phyloP scores from a whole-genome alignment of 2,329 filamentous ascomycete genomes.

The Escovopsis sp. region DNA sequence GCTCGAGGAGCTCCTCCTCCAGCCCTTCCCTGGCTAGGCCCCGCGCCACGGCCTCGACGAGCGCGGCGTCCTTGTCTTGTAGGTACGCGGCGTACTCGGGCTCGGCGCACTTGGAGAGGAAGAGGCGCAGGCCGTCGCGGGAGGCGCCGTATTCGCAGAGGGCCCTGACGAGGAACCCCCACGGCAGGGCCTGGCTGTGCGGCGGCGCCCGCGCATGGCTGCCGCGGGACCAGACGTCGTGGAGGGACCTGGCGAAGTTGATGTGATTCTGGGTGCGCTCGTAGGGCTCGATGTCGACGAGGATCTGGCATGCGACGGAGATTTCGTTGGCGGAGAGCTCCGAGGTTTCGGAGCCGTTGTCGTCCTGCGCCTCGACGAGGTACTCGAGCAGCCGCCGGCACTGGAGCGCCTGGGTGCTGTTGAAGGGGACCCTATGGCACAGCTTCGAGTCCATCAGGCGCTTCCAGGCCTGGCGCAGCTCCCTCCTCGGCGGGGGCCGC shows the following conservation, averaged over 20 bases:
- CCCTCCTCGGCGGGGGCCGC: slow-evolving; percentile 46
- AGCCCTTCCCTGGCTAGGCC: slow-evolving; percentile 48
- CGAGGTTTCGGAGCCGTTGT: slow-evolving; percentile 15
- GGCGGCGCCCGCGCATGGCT: slow-evolving; percentile 9
- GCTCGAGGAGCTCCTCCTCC: slow-evolving; percentile 40
- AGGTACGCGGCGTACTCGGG: slow-evolving; percentile 9
- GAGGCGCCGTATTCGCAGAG: slow-evolving; percentile 40
- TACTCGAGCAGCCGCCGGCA: slow-evolving; percentile 44
- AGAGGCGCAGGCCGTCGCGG: slow-evolving; percentile 32
- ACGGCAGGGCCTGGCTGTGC: slow-evolving; percentile 10
- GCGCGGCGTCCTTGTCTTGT: slow-evolving; percentile 8
- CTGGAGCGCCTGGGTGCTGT: slow-evolving; percentile 49
- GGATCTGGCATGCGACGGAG: slow-evolving; percentile 27
- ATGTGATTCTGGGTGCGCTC: slow-evolving; percentile 31
- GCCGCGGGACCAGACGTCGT: slow-evolving; percentile 14
- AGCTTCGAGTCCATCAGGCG: slow-evolving; percentile 45
- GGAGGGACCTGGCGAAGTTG: slow-evolving; percentile 29
- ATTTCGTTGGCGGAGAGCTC: slow-evolving; percentile 25
- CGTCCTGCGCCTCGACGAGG: slow-evolving; percentile 22
- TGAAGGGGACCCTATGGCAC: slow-evolving; percentile 32
- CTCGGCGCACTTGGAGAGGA: slow-evolving; percentile 20
- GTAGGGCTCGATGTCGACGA: slow-evolving; percentile 24
- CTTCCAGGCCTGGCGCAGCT: slow-evolving; percentile 49
- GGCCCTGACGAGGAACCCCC: slow-evolving; percentile 20
- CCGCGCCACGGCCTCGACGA: slow-evolving; percentile 18